A percentile compares a stretch with the other conserved stretches of the same genome.
Evolutionary conservation across 805 yeast genomes (phyloP).

Genomic region (Ogataea salicorniae): DNA sequence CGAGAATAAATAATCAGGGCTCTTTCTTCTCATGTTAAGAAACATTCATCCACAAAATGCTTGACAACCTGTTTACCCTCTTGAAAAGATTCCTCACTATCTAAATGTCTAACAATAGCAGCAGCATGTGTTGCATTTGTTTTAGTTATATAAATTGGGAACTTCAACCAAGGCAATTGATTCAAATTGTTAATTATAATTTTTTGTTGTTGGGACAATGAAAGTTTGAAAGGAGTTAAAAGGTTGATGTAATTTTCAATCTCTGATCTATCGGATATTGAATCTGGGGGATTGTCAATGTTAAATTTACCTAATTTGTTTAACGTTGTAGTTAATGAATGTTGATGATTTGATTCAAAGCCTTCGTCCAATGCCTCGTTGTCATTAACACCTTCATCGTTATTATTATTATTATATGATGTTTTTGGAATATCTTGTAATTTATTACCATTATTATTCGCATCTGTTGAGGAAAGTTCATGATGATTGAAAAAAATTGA

Average conservation of each 20-base stretch:
- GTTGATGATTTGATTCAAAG: conserved; percentile 3
- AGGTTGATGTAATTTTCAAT: conserved; percentile 2
- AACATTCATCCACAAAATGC: conserved; percentile 50
- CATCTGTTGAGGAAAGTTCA: not conserved
- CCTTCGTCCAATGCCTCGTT: not conserved
- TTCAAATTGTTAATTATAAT: conserved; percentile 55
- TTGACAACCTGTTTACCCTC: conserved; percentile 67
- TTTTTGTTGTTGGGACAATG: conserved; percentile 39
- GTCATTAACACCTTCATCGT: too few species aligned
- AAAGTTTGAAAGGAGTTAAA: conserved; percentile 29
- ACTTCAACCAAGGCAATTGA: conserved; percentile 59
- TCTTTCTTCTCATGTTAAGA: too few species aligned
- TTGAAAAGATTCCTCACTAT: conserved; percentile 38
- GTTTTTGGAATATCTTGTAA: conserved; percentile 5
- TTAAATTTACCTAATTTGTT: conserved; percentile 10
- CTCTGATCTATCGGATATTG: not conserved
- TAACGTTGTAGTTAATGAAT: conserved; percentile 5
- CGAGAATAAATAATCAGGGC: too few species aligned
- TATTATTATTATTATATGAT: too few species aligned
- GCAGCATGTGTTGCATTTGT: conserved; percentile 78
- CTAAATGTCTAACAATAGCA: conserved; percentile 61
- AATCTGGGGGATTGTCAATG: not conserved
- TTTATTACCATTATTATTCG: too few species aligned
- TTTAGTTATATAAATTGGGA: conserved; percentile 60
- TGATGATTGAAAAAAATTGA: conserved; percentile 12